Evolutionary conservation across 1,139 yeast genomes (phyloP).

Genomic region (Chernovozyma aurita): DNA sequence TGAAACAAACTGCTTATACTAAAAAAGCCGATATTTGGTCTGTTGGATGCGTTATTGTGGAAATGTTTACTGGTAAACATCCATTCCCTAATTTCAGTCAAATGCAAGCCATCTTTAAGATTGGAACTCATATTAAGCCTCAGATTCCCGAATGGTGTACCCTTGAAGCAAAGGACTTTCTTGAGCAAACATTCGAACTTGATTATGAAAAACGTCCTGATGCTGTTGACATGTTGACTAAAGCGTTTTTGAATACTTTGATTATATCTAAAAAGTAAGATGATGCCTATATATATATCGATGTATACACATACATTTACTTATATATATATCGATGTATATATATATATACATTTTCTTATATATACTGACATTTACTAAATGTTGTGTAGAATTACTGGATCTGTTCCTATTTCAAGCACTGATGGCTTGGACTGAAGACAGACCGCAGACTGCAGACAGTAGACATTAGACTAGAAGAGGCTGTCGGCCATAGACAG

Average conservation of each 20-base stretch:
- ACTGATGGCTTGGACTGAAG: too few relatives aligned
- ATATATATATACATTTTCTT: too few relatives aligned
- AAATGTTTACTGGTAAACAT: conserved; percentile 92
- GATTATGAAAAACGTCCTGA: conserved; percentile 72
- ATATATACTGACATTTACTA: too few relatives aligned
- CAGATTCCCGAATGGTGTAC: conserved; percentile 77
- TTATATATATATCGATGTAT: too few relatives aligned
- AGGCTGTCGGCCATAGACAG: too few relatives aligned
- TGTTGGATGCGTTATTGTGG: conserved; percentile 84
- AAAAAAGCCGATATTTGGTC: conserved; percentile 95
- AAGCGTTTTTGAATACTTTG: conserved; percentile 53
- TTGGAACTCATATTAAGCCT: conserved; percentile 79
- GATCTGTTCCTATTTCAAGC: too few relatives aligned
- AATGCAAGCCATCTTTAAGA: conserved; percentile 93
- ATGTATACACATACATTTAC: too few relatives aligned
- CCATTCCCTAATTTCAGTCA: conserved; percentile 93
- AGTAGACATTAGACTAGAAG: too few relatives aligned
- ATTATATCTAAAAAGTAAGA: conserved; percentile 34
- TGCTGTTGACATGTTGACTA: conserved; percentile 65
- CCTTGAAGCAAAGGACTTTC: conserved; percentile 61
- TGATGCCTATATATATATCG: too few relatives aligned
- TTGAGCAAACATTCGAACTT: conserved; percentile 64
- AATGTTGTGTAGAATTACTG: too few relatives aligned
- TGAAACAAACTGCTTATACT: conserved; percentile 84
- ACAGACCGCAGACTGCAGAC: too few relatives aligned